A percentile compares a stretch with the other conserved stretches of the same genome.
Conservation (phyloP, 345 rosid genomes). For the Brassica juncea region DNA sequence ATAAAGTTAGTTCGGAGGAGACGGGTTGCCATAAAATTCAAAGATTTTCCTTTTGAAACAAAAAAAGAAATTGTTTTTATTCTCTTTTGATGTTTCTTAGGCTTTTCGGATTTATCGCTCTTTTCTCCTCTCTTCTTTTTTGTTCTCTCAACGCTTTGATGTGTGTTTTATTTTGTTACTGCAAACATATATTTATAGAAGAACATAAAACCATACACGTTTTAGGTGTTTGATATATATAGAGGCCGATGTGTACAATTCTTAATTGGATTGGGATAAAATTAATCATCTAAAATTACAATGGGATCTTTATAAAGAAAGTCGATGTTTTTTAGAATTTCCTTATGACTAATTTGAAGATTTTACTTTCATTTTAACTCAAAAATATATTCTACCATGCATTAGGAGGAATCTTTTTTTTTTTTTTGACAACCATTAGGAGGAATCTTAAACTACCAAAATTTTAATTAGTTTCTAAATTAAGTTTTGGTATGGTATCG, state of each 20-base stretch:
- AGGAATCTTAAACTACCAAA: background rate
- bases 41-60: conserved; percentile 24
- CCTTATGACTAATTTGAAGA: background rate
- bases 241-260: background rate
- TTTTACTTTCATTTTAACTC: background rate
- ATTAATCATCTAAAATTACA: conserved; percentile 18
- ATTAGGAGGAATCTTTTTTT: background rate
- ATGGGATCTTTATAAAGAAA: conserved; percentile 6
- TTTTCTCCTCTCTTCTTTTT: background rate
- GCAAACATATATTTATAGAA: background rate
- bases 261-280: background rate
- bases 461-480: background rate
- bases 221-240: background rate
- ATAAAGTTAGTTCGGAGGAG: conserved; percentile 45
- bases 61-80: background rate
- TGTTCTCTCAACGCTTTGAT: conserved; percentile 21
- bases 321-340: background rate
- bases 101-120: conserved; percentile 26
- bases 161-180: conserved; percentile 11
- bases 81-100: conserved; percentile 21
- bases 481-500: background rate
- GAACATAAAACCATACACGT: background rate
- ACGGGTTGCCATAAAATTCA: conserved; percentile 53
- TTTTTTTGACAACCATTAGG: background rate
- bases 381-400: background rate